Conservation (phyloP, 345 rosid species). For the Boechera retrofracta region DNA sequence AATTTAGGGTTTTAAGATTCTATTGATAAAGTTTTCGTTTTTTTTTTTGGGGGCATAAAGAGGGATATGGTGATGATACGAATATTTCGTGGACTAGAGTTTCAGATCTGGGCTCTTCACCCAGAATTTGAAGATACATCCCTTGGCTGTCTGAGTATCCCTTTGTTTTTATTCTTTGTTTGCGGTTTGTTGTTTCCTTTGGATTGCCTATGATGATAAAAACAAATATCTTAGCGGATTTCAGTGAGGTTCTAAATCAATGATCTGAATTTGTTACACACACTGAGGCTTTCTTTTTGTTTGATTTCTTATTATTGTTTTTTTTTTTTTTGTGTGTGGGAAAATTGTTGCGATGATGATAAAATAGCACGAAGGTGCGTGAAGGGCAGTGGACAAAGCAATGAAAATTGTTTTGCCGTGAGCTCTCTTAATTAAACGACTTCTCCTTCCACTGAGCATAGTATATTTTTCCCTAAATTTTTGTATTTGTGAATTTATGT, state of each 20-base stretch:
- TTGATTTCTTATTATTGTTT: neutral
- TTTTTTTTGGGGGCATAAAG: neutral
- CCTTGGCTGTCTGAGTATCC: slow-evolving; percentile 99
- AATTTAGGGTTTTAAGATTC: no score
- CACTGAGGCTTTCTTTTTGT: slow-evolving; percentile 70
- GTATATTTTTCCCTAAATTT: no score
- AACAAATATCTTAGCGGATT: slow-evolving; percentile 92
- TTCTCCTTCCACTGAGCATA: slow-evolving; percentile 99
- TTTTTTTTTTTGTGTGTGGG: neutral
- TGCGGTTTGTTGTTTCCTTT: neutral
- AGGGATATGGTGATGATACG: slow-evolving; percentile 70
- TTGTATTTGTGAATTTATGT: neutral
- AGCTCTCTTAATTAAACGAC: slow-evolving; percentile 71
- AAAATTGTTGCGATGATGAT: slow-evolving; percentile 69
- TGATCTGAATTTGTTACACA: slow-evolving; percentile 99
- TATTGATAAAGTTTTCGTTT: neutral
- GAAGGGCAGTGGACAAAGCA: slow-evolving; percentile 77
- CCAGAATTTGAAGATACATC: slow-evolving; percentile 80
- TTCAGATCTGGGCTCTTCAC: slow-evolving; percentile 80
- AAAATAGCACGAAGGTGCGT: slow-evolving; percentile 62
- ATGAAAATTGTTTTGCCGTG: slow-evolving; percentile 63
- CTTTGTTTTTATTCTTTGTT: neutral
- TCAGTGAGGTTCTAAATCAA: slow-evolving; percentile 81
- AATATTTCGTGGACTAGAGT: slow-evolving; percentile 92
- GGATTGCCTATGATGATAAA: slow-evolving; percentile 77